phyloP scores from a whole-genome alignment of 1,139 yeast species.

The Nadsonia commutata region DNA sequence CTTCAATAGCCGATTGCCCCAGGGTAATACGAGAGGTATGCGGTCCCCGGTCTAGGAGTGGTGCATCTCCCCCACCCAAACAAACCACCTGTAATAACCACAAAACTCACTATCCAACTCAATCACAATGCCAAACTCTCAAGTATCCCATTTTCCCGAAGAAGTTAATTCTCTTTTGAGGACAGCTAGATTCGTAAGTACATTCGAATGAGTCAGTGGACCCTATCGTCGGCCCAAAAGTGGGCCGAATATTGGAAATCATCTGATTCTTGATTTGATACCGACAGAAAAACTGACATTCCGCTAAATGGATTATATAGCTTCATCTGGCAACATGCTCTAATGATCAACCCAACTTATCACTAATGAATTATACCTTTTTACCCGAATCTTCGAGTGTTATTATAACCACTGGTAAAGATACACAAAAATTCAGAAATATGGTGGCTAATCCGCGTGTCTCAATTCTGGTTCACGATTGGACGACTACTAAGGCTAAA shows the following conservation, averaged over 20 bases:
- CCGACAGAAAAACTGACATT: too few relatives aligned
- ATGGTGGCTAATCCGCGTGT: constrained; percentile 56
- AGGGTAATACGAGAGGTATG: too few relatives aligned
- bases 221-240: neutral
- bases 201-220: neutral
- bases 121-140: neutral
- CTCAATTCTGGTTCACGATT: constrained; percentile 71
- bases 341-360: constrained; percentile 60
- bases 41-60: too few relatives aligned
- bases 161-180: neutral
- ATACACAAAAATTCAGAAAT: constrained; percentile 59
- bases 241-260: too few relatives aligned
- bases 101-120: too few relatives aligned
- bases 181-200: neutral
- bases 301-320: too few relatives aligned
- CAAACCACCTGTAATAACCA: too few relatives aligned
- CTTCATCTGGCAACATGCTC: constrained; percentile 69
- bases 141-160: neutral
- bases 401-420: constrained; percentile 52
- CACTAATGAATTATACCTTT: constrained; percentile 78
- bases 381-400: constrained; percentile 32
- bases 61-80: too few relatives aligned
- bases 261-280: too few relatives aligned
- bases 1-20: too few relatives aligned
- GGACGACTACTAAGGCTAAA: constrained; percentile 50